Percentiles rank a stretch among this genome's conserved stretches.
Conservation (phyloP, 2,329 filamentous ascomycete genomes). For the Chrysoporthe austroafricana region DNA sequence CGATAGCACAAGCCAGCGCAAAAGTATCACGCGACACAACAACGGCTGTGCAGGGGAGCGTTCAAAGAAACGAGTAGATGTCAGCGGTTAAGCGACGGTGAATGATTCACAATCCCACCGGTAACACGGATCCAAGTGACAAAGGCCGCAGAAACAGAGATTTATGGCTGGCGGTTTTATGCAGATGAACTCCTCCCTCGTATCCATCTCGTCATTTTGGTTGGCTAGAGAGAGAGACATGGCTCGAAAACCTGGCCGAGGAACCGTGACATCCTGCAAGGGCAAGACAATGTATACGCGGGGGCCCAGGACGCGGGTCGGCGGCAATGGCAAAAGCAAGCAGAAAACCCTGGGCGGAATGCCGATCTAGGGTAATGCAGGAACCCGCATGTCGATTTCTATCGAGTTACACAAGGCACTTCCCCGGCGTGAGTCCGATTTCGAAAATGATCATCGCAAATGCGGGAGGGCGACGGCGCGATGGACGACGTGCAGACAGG, state of each 20-base stretch:
- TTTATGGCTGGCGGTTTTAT: background rate
- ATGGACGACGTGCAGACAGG: background rate
- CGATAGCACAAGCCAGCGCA: slow-evolving; percentile 9
- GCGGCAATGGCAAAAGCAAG: background rate
- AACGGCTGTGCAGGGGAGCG: background rate
- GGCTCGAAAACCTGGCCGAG: background rate
- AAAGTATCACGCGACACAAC: background rate
- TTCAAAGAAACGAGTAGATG: background rate
- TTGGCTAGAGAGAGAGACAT: slow-evolving; percentile 3
- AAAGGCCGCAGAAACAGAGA: background rate
- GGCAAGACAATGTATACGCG: slow-evolving; percentile 1
- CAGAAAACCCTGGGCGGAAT: background rate
- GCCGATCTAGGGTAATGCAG: slow-evolving; percentile 8
- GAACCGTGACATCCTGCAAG: slow-evolving; percentile 1
- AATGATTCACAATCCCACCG: background rate
- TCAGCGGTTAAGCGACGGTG: background rate
- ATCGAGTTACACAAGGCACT: background rate
- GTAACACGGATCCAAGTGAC: background rate
- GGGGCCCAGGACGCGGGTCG: background rate
- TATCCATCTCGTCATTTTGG: background rate
- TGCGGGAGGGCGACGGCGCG: background rate
- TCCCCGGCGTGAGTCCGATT: background rate
- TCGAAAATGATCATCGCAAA: background rate
- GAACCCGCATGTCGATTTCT: background rate
- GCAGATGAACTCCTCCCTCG: background rate